Percentiles rank a stretch among this genome's conserved stretches.
These are phyloP conservation scores for Neostapfia colusana DNA, from an alignment of 176 grass and related monocot species.

Conservation along the genomic window DNA sequence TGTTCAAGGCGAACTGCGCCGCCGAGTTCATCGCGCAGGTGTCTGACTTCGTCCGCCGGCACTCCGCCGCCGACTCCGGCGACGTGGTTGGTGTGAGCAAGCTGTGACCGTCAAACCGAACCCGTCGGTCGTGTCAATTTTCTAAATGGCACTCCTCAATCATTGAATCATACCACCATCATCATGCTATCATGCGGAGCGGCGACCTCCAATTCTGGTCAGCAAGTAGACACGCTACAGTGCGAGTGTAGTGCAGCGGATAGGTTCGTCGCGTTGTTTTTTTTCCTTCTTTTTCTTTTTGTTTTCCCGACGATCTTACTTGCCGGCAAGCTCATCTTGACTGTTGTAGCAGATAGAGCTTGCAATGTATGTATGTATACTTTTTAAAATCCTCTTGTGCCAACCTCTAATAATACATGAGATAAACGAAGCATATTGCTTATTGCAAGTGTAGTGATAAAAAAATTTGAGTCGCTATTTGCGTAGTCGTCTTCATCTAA, in stretches of 20 bases:
- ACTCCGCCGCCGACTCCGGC: background rate
- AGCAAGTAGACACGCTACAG: background rate
- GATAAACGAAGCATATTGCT: background rate
- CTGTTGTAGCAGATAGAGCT: conserved; percentile 11
- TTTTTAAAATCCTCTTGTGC: background rate
- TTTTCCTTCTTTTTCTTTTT: background rate
- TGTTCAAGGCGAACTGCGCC: conserved; percentile 55
- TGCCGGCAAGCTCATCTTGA: background rate
- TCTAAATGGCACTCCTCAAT: background rate
- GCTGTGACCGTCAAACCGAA: conserved; percentile 35
- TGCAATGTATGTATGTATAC: background rate
- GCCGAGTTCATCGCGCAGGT: conserved; percentile 63
- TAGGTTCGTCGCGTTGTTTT: conserved; percentile 9
- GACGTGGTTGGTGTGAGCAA: conserved; percentile 40
- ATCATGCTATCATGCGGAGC: background rate
- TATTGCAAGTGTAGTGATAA: background rate
- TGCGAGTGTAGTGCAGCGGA: background rate
- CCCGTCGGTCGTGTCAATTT: background rate
- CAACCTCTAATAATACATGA: background rate
- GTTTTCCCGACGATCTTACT: background rate
- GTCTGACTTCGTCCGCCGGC: conserved; percentile 53
- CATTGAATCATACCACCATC: background rate
- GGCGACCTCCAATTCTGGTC: background rate
- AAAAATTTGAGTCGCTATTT: background rate
- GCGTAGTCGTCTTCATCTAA: background rate